phyloP scores from a whole-genome alignment of 1,284 basidiomycete species.

The Naganishia sp. region DNA sequence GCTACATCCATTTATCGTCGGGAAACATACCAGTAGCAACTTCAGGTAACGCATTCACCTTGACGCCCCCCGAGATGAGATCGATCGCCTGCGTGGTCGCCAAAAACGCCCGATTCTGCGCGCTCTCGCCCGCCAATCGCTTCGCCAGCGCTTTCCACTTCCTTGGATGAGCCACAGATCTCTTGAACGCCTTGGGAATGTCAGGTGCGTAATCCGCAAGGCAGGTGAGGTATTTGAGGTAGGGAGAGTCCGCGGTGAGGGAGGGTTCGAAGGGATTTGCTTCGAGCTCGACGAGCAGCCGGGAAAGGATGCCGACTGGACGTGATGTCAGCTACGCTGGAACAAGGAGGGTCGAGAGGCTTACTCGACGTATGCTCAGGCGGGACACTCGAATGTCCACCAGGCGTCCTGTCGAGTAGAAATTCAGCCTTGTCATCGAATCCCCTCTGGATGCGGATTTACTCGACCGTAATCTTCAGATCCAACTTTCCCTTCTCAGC shows the following conservation, averaged over 20 bases:
- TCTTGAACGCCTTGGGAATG: constrained; percentile 47
- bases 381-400: constrained; percentile 52
- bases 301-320: constrained; percentile 52
- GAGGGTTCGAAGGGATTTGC: constrained; percentile 47
- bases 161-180: constrained; percentile 45
- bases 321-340: neutral
- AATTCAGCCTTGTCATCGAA: neutral
- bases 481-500: constrained; percentile 57
- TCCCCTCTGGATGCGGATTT: neutral
- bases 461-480: constrained; percentile 48
- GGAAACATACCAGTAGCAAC: constrained; percentile 43
- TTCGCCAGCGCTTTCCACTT: constrained; percentile 54
- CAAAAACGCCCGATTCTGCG: constrained; percentile 48
- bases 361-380: constrained; percentile 53
- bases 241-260: constrained; percentile 51
- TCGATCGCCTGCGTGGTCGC: constrained; percentile 51
- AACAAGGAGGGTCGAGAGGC: constrained; percentile 29
- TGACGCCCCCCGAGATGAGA: constrained; percentile 52
- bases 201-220: constrained; percentile 55
- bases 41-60: constrained; percentile 55
- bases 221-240: constrained; percentile 56
- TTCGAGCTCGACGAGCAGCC: constrained; percentile 49
- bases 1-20: neutral
- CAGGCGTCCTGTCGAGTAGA: constrained; percentile 38
- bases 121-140: constrained; percentile 44